Evolutionary conservation across 495 filamentous ascomycete species (phyloP).

Genomic region (Neurospora sp.): DNA sequence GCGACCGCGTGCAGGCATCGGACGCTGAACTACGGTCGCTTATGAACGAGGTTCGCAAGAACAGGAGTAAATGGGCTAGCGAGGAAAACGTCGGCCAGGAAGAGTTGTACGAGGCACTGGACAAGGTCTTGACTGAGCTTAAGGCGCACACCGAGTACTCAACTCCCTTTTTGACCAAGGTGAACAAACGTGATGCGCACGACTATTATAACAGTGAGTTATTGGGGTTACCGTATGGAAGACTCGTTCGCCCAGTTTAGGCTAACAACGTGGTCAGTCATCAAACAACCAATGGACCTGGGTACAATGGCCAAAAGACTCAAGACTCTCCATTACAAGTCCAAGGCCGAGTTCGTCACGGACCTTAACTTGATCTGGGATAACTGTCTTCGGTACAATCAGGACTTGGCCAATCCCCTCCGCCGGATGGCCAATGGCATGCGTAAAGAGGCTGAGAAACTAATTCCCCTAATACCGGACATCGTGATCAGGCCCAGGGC

Average conservation of each 20-base stretch:
- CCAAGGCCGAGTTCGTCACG: conserved; percentile 87
- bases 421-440: conserved; percentile 92
- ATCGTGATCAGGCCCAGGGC: conserved; percentile 80
- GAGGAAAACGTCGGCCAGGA: conserved; percentile 96
- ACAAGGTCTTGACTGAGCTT: conserved; percentile 91
- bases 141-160: conserved; percentile 97
- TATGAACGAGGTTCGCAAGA: conserved; percentile 95
- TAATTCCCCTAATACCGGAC: conserved; percentile 90
- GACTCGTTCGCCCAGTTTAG: neutral
- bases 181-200: conserved; percentile 93
- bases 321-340: conserved; percentile 75
- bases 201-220: conserved; percentile 77
- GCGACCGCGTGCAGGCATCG: conserved; percentile 75
- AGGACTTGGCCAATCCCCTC: conserved; percentile 73
- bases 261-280: conserved; percentile 47
- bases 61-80: conserved; percentile 96
- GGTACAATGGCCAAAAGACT: conserved; percentile 98
- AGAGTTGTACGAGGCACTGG: conserved; percentile 90
- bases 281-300: conserved; percentile 97
- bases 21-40: conserved; percentile 84
- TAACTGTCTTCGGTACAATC: conserved; percentile 94
- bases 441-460: conserved; percentile 91
- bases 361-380: conserved; percentile 93
- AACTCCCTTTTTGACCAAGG: conserved; percentile 77
- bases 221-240: neutral